These are phyloP conservation scores for Tarenaya hassleriana DNA, from an alignment of 345 rosid species.

Conservation along the genomic window DNA sequence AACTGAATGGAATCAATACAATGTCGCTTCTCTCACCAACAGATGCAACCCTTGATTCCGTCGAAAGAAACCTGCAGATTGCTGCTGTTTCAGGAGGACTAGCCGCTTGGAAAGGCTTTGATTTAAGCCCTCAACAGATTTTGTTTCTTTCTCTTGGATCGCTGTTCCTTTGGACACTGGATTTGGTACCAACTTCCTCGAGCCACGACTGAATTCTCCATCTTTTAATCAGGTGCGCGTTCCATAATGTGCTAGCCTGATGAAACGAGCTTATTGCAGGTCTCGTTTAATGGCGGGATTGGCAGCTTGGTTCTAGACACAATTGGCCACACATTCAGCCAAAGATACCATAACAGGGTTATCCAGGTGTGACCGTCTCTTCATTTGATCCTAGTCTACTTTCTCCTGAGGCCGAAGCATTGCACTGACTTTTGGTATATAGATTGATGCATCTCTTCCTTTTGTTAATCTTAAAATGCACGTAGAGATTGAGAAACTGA, in stretches of 20 bases:
- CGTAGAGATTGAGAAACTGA: too few species aligned
- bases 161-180: constrained; percentile 73
- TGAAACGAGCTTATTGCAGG: constrained; percentile 32
- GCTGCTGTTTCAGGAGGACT: constrained; percentile 54
- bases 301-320: constrained; percentile 80
- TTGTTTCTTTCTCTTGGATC: constrained; percentile 55
- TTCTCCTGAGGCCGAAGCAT: neutral
- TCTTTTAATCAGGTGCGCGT: neutral
- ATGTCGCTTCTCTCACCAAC: constrained; percentile 68
- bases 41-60: constrained; percentile 71
- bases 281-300: constrained; percentile 79
- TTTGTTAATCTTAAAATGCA: too few species aligned
- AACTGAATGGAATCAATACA: constrained; percentile 70
- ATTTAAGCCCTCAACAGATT: constrained; percentile 50
- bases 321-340: constrained; percentile 69
- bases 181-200: constrained; percentile 39
- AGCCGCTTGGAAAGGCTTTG: constrained; percentile 54
- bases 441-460: too few species aligned
- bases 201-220: neutral
- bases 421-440: neutral
- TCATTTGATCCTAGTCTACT: neutral
- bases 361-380: constrained; percentile 46
- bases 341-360: constrained; percentile 74
- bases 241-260: constrained; percentile 5
- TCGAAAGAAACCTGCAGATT: constrained; percentile 69